Conservation (phyloP, 2,329 filamentous ascomycete genomes). For the Penicillium verrucosum region DNA sequence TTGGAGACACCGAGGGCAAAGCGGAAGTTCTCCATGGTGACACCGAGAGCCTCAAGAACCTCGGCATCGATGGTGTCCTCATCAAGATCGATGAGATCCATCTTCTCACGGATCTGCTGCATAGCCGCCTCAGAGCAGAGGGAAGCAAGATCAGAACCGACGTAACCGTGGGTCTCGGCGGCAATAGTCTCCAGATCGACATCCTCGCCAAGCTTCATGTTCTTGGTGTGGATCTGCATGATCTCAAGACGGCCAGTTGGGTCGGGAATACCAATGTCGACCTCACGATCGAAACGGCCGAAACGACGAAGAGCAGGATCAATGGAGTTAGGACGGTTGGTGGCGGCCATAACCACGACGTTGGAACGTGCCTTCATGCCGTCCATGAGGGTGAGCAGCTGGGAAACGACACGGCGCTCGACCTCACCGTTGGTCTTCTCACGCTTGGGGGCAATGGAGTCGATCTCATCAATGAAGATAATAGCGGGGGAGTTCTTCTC, state of each 20-base stretch:
- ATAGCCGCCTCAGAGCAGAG: constrained; percentile 98
- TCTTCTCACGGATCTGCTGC: constrained; percentile 99
- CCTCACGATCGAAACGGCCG: constrained; percentile 97
- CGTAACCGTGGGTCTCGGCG: constrained; percentile 96
- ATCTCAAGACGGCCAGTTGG: constrained; percentile 98
- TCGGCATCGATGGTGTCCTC: constrained; percentile 99
- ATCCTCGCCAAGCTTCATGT: constrained; percentile 98
- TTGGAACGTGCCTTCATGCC: constrained; percentile 99
- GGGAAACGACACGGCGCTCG: constrained; percentile 95
- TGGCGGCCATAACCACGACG: constrained; percentile 98
- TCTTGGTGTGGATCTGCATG: constrained; percentile 99
- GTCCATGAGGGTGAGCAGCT: constrained; percentile 96
- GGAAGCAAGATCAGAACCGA: constrained; percentile 96
- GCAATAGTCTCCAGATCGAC: constrained; percentile 97
- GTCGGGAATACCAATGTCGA: constrained; percentile 97
- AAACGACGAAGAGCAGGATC: constrained; percentile 96
- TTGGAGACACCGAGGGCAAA: constrained; percentile 98
- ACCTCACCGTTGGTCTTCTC: constrained; percentile 99
- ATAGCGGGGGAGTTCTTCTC: constrained; percentile 99
- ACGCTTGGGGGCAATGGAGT: constrained; percentile 98
- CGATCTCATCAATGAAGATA: constrained; percentile 99
- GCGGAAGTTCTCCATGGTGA: constrained; percentile 99
- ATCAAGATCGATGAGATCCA: constrained; percentile 98
- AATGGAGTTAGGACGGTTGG: constrained; percentile 97
- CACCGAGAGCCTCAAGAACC: constrained; percentile 94